Conservation (phyloP, 179 eudicot genomes). For the Corrigiola litoralis region DNA sequence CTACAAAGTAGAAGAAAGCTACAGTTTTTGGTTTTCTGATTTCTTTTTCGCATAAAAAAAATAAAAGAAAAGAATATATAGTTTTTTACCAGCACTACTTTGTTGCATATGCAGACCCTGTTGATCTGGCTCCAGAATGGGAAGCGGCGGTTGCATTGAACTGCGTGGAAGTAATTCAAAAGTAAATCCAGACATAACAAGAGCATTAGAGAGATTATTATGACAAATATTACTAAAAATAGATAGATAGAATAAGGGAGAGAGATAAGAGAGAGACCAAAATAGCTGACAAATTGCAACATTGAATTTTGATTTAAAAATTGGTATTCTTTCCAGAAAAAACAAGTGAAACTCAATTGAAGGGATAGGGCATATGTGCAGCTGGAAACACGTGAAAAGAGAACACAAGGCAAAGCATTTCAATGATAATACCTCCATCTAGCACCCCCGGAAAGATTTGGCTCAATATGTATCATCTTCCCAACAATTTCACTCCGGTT, state of each 20-base stretch:
- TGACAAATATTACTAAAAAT: too few relatives aligned
- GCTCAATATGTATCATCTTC: constrained; percentile 49
- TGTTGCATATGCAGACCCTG: constrained; percentile 34
- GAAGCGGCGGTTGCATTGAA: constrained; percentile 32
- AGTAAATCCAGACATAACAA: not conserved
- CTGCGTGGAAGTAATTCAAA: constrained; percentile 29
- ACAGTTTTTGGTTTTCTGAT: too few relatives aligned
- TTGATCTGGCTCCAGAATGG: constrained; percentile 47
- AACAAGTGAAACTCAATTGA: not conserved
- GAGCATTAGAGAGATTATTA: too few relatives aligned
- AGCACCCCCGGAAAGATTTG: constrained; percentile 37
- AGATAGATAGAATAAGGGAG: too few relatives aligned
- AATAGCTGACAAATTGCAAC: not conserved
- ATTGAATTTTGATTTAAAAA: too few relatives aligned
- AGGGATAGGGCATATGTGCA: not conserved
- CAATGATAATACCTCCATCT: constrained; percentile 30
- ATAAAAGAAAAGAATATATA: too few relatives aligned
- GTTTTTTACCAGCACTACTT: constrained; percentile 35
- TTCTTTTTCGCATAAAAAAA: too few relatives aligned
- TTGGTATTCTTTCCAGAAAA: not conserved
- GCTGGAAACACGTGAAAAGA: not conserved
- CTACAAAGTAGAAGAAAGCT: not conserved
- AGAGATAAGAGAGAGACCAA: not conserved
- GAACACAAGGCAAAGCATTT: not conserved
- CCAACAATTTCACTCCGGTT: constrained; percentile 50